Percentiles rank a stretch among this genome's conserved stretches.
These are phyloP conservation scores for Nakazawaea peltata DNA, from an alignment of 805 yeast genomes.

Conservation along the genomic window DNA sequence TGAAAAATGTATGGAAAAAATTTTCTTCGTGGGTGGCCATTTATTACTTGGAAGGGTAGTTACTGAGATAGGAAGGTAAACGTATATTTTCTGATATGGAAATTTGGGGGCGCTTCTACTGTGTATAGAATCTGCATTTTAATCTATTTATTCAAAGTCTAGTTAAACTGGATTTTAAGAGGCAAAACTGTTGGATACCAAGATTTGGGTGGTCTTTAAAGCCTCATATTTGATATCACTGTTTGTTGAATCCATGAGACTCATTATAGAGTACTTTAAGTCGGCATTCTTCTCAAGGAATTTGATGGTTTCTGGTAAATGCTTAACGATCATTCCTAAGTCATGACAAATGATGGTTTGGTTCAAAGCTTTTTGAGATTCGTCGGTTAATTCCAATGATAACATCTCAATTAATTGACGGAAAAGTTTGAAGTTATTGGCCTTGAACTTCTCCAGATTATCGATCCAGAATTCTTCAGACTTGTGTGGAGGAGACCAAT, in stretches of 20 bases:
- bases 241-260: conserved; percentile 68
- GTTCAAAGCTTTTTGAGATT: conserved; percentile 17
- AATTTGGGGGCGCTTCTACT: too few relatives aligned
- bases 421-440: conserved; percentile 65
- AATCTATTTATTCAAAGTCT: too few relatives aligned
- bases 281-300: conserved; percentile 48
- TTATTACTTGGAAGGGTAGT: too few relatives aligned
- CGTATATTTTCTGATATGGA: too few relatives aligned
- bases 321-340: conserved; percentile 50
- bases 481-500: conserved; percentile 90
- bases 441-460: conserved; percentile 68
- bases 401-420: conserved; percentile 52
- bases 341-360: conserved; percentile 65
- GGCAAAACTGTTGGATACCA: conserved; percentile 75
- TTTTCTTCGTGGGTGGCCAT: too few relatives aligned
- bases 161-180: too few relatives aligned
- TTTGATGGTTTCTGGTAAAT: conserved; percentile 52
- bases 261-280: conserved; percentile 72
- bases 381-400: conserved; percentile 18
- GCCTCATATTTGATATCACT: conserved; percentile 93
- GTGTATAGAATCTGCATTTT: too few relatives aligned
- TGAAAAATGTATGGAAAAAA: too few relatives aligned
- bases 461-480: conserved; percentile 87
- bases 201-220: conserved; percentile 86
- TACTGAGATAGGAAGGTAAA: too few relatives aligned